These are phyloP conservation scores for Bipolaris bicolor DNA, from an alignment of 2,329 filamentous ascomycete species.

Conservation along the genomic window DNA sequence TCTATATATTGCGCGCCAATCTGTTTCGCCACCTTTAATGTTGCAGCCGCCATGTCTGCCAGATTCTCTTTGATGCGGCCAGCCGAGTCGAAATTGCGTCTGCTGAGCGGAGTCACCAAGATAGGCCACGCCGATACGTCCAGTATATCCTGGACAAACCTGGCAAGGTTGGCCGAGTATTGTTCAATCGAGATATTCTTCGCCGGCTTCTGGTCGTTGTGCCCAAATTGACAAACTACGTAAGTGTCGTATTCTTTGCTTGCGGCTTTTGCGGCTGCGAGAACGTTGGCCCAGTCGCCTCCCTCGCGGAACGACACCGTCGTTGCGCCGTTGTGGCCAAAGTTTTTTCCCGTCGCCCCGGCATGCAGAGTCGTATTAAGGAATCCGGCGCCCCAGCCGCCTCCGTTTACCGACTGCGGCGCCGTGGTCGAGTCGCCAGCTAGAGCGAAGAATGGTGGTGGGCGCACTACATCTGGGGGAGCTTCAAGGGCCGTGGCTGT, in stretches of 20 bases:
- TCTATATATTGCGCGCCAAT: slow-evolving; percentile 54
- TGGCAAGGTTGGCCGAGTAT: slow-evolving; percentile 59
- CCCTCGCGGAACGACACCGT: slow-evolving; percentile 61
- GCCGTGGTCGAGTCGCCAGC: slow-evolving; percentile 49
- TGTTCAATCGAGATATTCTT: slow-evolving; percentile 53
- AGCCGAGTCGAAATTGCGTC: slow-evolving; percentile 53
- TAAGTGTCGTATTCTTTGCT: slow-evolving; percentile 52
- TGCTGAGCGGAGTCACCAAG: slow-evolving; percentile 61
- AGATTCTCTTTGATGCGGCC: slow-evolving; percentile 54
- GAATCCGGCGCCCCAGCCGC: slow-evolving; percentile 65
- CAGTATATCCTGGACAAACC: slow-evolving; percentile 45
- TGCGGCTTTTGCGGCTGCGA: slow-evolving; percentile 49
- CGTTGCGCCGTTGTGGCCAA: slow-evolving; percentile 60
- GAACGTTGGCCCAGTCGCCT: slow-evolving; percentile 60
- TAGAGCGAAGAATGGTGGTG: slow-evolving; percentile 39
- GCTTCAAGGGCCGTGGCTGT: not conserved
- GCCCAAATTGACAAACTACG: slow-evolving; percentile 65
- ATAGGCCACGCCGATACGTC: slow-evolving; percentile 47
- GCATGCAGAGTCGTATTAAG: slow-evolving; percentile 54
- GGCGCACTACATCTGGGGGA: slow-evolving; percentile 1
- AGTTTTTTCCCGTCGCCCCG: slow-evolving; percentile 61
- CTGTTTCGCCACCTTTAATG: slow-evolving; percentile 54
- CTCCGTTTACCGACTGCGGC: slow-evolving; percentile 28
- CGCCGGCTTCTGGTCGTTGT: slow-evolving; percentile 63
- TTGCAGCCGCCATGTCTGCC: slow-evolving; percentile 51